Evolutionary conservation across 768 basidiomycete species (phyloP).

Genomic region (Mycena venus): DNA sequence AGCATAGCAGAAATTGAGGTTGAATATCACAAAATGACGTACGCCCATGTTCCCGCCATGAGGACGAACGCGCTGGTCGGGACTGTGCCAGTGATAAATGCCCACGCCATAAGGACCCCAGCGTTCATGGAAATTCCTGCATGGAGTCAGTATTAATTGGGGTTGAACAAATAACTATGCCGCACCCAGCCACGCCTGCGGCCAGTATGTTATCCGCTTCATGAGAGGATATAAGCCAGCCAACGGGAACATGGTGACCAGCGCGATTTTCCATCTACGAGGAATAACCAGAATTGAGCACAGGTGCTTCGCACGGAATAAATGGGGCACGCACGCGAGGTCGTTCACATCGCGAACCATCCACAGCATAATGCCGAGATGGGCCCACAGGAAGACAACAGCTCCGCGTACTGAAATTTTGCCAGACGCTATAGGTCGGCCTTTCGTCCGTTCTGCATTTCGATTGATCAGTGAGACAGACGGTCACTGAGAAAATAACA

Average conservation of each 20-base stretch:
- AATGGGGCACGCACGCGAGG: conserved; percentile 26
- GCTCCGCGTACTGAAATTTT: conserved; percentile 43
- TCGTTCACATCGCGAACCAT: conserved; percentile 30
- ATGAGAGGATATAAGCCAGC: conserved; percentile 54
- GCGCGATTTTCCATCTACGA: conserved; percentile 36
- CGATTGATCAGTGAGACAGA: not conserved
- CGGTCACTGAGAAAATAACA: not conserved
- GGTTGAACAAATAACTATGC: not conserved
- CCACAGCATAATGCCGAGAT: conserved; percentile 33
- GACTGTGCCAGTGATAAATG: conserved; percentile 30
- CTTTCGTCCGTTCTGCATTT: conserved; percentile 46
- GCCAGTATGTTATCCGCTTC: conserved; percentile 58
- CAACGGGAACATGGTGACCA: conserved; percentile 39
- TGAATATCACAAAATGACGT: not conserved
- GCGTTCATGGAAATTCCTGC: conserved; percentile 37
- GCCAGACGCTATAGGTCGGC: conserved; percentile 46
- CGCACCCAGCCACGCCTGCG: conserved; percentile 54
- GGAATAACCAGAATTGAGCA: not conserved
- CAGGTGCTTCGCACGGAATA: not conserved
- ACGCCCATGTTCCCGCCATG: conserved; percentile 31
- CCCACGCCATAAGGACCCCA: conserved; percentile 39
- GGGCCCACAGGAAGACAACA: conserved; percentile 38
- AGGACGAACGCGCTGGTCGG: conserved; percentile 28
- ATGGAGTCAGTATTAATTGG: too few species aligned
- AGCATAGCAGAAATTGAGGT: not conserved